Conservation (phyloP, 768 basidiomycete genomes). For the Auricularia sp. region DNA sequence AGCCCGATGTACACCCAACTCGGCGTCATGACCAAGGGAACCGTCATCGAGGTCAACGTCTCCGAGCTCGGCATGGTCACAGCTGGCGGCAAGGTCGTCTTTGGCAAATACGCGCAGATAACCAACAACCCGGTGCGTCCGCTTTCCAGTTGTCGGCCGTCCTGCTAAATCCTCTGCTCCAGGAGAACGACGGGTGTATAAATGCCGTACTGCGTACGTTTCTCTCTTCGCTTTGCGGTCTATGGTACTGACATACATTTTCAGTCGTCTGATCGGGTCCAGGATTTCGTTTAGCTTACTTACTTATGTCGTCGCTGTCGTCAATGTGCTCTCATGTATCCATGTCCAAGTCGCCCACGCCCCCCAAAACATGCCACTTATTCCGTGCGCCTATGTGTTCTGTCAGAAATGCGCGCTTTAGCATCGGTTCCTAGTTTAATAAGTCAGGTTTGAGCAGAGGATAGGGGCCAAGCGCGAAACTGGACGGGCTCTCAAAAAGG, state of each 20-base stretch:
- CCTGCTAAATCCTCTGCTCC: neutral
- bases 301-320: too few relatives aligned
- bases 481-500: too few relatives aligned
- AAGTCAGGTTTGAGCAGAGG: too few relatives aligned
- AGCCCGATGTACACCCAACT: slow-evolving; percentile 96
- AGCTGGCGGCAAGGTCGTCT: slow-evolving; percentile 84
- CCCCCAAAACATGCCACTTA: too few relatives aligned
- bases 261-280: slow-evolving; percentile 1
- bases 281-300: too few relatives aligned
- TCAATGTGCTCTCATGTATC: too few relatives aligned
- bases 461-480: too few relatives aligned
- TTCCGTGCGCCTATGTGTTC: too few relatives aligned
- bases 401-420: too few relatives aligned
- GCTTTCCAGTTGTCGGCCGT: neutral
- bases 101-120: slow-evolving; percentile 88
- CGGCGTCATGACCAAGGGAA: slow-evolving; percentile 96
- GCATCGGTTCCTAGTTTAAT: too few relatives aligned
- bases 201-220: slow-evolving; percentile 84
- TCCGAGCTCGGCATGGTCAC: slow-evolving; percentile 97
- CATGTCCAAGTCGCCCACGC: too few relatives aligned
- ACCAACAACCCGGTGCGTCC: slow-evolving; percentile 66
- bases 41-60: slow-evolving; percentile 97
- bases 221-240: neutral
- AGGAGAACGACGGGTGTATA: slow-evolving; percentile 90
- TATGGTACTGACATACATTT: neutral